Evolutionary conservation across 441 rosid genomes (phyloP), one percentile per base, ranked within the genome.

Genomic region (Corymbia calophylla): DNA sequence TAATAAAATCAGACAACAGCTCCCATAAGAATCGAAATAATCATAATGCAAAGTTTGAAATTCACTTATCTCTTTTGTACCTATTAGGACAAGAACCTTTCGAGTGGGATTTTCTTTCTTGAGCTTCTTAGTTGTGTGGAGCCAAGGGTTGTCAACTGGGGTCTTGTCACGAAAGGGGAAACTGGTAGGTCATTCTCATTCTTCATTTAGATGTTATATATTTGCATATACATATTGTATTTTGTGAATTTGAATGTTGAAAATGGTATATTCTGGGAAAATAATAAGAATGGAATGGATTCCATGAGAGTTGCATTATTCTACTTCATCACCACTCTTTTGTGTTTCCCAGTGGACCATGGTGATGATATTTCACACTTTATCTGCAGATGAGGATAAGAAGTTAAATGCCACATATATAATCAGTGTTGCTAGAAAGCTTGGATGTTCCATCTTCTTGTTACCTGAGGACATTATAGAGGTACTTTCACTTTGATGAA

Each of bases 371-470:
- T 77, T 44, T 77, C 84, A 44, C 7, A 8, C 51, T 77, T 77
- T 23, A 77, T 13, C 62, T 93, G 95, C 97, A 97, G 99, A 98
- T 88, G 99, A 98, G 92, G 99, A 98, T 48, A 98, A 95, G 96
- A 98, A 95, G 96, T 86, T 93, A 91, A 98, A 98, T 91, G 98
- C 99, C 49, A 97, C 97, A 58, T 98, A 98, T 90, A 97, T 95
- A 58, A 98, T 98, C 90, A 98, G 99, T 92, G 98, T 98, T 91
- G 99, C 99, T 35, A 89, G 99, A 60, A 98, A 98, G 94, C 98
- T 98, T 44, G 99, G 99, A 10, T 98, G 99, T 93, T 97, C 99
- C 88, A 96, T 98, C 89, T 98, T 98, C 96, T 93, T 98, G 94
- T 93, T 98, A 89, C 99, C 99, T 49, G 99, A 98, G 94, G 99